Conservation (phyloP, 2,329 filamentous ascomycete species). For the Curvularia sp. region DNA sequence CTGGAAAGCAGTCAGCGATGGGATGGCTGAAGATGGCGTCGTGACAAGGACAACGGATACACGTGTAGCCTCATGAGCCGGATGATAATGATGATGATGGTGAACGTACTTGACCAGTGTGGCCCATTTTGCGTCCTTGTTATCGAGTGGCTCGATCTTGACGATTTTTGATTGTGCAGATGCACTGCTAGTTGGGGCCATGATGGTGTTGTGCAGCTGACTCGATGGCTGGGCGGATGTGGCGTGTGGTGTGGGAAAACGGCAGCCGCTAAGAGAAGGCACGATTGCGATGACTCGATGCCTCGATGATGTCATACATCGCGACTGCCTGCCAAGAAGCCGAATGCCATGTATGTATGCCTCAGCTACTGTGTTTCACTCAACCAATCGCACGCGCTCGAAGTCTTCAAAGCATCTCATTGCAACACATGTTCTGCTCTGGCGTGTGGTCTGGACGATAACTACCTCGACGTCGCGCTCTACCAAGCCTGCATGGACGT, state of each 20-base stretch:
- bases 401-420: too few relatives aligned
- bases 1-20: constrained; percentile 27
- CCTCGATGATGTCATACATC: constrained; percentile 20
- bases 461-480: neutral
- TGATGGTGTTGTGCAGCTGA: constrained; percentile 6
- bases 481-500: neutral
- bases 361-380: neutral
- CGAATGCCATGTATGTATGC: neutral
- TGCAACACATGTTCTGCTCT: neutral
- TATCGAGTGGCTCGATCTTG: constrained; percentile 46
- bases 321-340: constrained; percentile 18
- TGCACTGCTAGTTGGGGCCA: constrained; percentile 21
- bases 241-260: constrained; percentile 3
- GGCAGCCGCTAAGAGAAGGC: constrained; percentile 1
- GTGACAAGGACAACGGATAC: neutral
- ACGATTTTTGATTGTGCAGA: constrained; percentile 42
- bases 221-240: constrained; percentile 4
- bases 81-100: neutral
- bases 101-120: constrained; percentile 48
- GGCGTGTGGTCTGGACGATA: neutral
- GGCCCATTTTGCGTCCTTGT: constrained; percentile 52
- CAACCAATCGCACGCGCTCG: neutral
- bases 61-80: too few relatives aligned
- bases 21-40: too few relatives aligned
- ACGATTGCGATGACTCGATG: neutral